These are phyloP conservation scores for Lentinula raphanica DNA, from an alignment of 768 basidiomycete species.

Conservation along the genomic window DNA sequence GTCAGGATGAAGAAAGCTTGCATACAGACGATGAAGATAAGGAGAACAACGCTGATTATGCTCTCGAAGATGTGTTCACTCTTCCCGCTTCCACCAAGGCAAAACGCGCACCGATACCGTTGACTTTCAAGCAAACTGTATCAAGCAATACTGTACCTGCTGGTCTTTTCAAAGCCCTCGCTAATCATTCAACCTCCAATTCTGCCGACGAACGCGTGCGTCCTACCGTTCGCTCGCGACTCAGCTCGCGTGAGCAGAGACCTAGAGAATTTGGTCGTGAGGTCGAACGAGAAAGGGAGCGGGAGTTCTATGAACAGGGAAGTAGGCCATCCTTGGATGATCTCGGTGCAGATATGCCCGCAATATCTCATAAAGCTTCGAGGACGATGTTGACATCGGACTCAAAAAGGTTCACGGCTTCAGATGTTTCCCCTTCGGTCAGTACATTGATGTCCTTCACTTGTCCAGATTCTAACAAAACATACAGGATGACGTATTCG, in stretches of 20 bases:
- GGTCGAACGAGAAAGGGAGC: constrained; percentile 5
- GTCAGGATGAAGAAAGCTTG: constrained; percentile 12
- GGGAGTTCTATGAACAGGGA: constrained; percentile 2
- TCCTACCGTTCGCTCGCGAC: constrained; percentile 66
- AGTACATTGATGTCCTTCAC: background rate
- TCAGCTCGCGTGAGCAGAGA: constrained; percentile 56
- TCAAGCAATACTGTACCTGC: constrained; percentile 78
- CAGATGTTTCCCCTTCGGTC: constrained; percentile 15
- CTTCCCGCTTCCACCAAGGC: constrained; percentile 20
- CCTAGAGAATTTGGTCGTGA: constrained; percentile 3
- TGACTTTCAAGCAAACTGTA: constrained; percentile 65
- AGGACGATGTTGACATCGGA: constrained; percentile 53
- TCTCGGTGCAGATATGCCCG: constrained; percentile 59
- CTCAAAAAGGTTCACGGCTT: constrained; percentile 30
- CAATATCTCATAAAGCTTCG: constrained; percentile 53
- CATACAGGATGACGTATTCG: constrained; percentile 34
- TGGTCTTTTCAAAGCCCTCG: constrained; percentile 79
- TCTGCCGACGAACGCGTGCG: constrained; percentile 62
- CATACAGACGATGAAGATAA: constrained; percentile 15
- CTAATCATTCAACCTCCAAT: constrained; percentile 24
- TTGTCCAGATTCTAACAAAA: background rate
- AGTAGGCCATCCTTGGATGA: constrained; percentile 69
- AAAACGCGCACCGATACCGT: constrained; percentile 71
- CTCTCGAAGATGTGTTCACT: constrained; percentile 3
- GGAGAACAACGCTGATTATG: constrained; percentile 8